These are phyloP conservation scores for Nicotiana undulata DNA, from an alignment of 257 asterid species.

Conservation along the genomic window DNA sequence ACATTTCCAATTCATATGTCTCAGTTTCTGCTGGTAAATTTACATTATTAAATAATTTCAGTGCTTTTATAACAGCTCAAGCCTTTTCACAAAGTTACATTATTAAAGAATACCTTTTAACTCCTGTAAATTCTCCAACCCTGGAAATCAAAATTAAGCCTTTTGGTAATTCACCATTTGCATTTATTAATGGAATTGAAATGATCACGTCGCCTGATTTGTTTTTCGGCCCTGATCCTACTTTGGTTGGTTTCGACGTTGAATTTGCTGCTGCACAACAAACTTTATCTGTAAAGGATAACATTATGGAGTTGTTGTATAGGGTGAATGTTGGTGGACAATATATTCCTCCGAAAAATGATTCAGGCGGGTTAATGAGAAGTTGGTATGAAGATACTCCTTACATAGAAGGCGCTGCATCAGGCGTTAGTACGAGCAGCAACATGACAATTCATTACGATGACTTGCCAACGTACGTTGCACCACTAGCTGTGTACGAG, in stretches of 20 bases:
- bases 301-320: conserved; percentile 52
- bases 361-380: conserved; percentile 63
- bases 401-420: conserved; percentile 37
- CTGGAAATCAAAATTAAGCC: conserved; percentile 57
- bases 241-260: conserved; percentile 23
- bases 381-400: conserved; percentile 88
- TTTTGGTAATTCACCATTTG: conserved; percentile 38
- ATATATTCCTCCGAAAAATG: conserved; percentile 47
- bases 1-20: conserved; percentile 58
- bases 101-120: conserved; percentile 61
- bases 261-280: conserved; percentile 17
- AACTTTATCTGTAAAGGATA: conserved; percentile 26
- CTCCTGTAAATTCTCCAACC: conserved; percentile 30
- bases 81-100: conserved; percentile 80
- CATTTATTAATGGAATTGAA: conserved; percentile 80
- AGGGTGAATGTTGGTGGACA: conserved; percentile 81
- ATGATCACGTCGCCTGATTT: conserved; percentile 42
- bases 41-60: conserved; percentile 59
- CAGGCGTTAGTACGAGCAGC: conserved; percentile 34
- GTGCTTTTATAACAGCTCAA: conserved; percentile 57
- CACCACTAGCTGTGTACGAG: conserved; percentile 58
- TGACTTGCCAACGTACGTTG: conserved; percentile 35
- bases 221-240: conserved; percentile 34
- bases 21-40: conserved; percentile 41
- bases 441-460: conserved; percentile 27